Evolutionary conservation across 257 asterid genomes (phyloP), one percentile per base, ranked within the genome.

Genomic region (Ajuga chamaepitys): DNA sequence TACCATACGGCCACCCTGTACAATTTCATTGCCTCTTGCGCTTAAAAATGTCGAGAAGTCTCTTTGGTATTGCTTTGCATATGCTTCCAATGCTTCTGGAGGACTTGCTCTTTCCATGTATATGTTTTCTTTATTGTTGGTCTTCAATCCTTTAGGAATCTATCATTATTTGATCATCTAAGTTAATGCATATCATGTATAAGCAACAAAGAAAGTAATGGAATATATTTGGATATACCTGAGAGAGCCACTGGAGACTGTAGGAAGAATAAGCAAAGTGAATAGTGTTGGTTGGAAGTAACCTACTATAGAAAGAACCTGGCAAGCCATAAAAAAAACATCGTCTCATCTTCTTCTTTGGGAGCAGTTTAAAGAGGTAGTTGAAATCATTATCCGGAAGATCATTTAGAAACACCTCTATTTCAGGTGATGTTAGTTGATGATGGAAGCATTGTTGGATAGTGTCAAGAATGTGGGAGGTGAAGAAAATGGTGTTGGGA

Each of bases 181-280:
- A n/a, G n/a, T n/a, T n/a, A n/a, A n/a, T n/a, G n/a, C n/a, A n/a
- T n/a, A n/a, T n/a, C n/a, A n/a, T n/a, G n/a, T n/a, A n/a, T n/a
- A n/a, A n/a, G n/a, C n/a, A n/a, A n/a, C n/a, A n/a, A n/a, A n/a
- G n/a, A n/a, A n/a, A n/a, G n/a, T n/a, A n/a, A n/a, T n/a, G n/a
- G n/a, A n/a, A n/a, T n/a, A n/a, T n/a, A n/a, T n/a, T n/a, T n/a
- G n/a, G n/a, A 81, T 83, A 0, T 58, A 81, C 88, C 83, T 80
- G 84, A 34, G 86, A 80, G 42, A 83, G 77, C 88, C 88, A 83
- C 7, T 77, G 86, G n/a, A 83, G 53, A 66, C 82, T 72, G 40
- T 40, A 66, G 24, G 77, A 72, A 3, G 88, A 77, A n/a, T 68
- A 62, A 20, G 69, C 71, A 58, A 76, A 74, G 67, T 81, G 66